phyloP scores from a whole-genome alignment of 352 stramenopile genomes.

The Phytophthora citricola region DNA sequence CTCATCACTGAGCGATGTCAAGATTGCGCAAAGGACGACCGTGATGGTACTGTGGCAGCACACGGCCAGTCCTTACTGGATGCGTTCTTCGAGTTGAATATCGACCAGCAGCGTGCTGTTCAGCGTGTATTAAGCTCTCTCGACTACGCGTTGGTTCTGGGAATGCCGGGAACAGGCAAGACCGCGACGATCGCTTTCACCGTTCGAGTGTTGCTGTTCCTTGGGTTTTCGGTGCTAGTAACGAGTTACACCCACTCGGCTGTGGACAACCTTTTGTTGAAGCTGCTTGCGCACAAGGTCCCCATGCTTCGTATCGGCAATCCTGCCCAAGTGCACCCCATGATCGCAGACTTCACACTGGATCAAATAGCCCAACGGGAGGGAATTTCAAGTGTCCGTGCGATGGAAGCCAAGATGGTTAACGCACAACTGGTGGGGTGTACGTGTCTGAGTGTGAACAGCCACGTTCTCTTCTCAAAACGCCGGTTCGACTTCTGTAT shows the following conservation, averaged over 20 bases:
- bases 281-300: constrained; percentile 80
- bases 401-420: constrained; percentile 60
- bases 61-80: constrained; percentile 45
- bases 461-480: constrained; percentile 77
- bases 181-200: constrained; percentile 96
- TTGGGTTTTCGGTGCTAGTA: constrained; percentile 95
- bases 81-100: constrained; percentile 71
- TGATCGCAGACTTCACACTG: constrained; percentile 65
- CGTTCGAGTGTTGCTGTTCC: constrained; percentile 90
- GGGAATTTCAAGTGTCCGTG: constrained; percentile 43
- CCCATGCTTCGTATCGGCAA: constrained; percentile 84
- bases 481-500: constrained; percentile 98
- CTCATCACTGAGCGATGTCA: constrained; percentile 48
- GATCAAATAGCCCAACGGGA: constrained; percentile 45
- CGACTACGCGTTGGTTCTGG: constrained; percentile 95
- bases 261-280: constrained; percentile 97
- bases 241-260: constrained; percentile 98
- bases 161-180: constrained; percentile 97
- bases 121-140: constrained; percentile 86
- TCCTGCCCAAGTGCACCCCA: constrained; percentile 70
- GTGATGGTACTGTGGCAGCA: constrained; percentile 17
- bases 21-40: constrained; percentile 18
- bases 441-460: constrained; percentile 81
- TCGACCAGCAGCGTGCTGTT: constrained; percentile 79
- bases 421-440: constrained; percentile 68